These are phyloP conservation scores for Sugiyamaella marilandica DNA, from an alignment of 805 yeast species.

Conservation along the genomic window DNA sequence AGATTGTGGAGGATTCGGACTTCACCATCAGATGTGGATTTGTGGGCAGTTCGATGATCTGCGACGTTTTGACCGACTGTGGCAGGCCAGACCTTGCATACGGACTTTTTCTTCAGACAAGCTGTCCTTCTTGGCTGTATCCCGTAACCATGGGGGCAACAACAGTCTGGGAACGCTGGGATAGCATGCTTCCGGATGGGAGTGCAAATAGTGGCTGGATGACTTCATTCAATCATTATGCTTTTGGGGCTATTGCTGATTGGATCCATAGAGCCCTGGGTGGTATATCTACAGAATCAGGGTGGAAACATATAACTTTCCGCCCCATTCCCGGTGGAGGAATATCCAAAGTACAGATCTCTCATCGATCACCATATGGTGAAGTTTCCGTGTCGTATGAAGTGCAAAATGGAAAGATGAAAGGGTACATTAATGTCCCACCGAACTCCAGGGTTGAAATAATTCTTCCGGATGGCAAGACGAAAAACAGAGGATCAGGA, in stretches of 20 bases:
- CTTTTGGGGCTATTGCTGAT: conserved; percentile 24
- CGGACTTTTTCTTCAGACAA: conserved; percentile 18
- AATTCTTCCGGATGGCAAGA: background rate
- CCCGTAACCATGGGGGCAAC: conserved; percentile 31
- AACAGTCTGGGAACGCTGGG: conserved; percentile 31
- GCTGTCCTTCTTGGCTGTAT: conserved; percentile 29
- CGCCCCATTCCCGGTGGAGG: conserved; percentile 15
- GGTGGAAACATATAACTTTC: conserved; percentile 20
- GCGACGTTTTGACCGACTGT: conserved; percentile 22
- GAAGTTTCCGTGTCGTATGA: background rate
- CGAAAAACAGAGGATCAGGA: background rate
- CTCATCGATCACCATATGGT: background rate
- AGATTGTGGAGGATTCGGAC: conserved; percentile 20
- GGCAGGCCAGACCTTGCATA: conserved; percentile 24
- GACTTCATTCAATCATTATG: conserved; percentile 32
- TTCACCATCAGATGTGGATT: conserved; percentile 27
- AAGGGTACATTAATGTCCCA: background rate
- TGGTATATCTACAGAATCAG: conserved; percentile 20
- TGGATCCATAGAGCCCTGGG: conserved; percentile 24
- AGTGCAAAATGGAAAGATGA: background rate
- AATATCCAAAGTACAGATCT: background rate
- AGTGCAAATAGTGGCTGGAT: conserved; percentile 28
- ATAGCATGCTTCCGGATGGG: conserved; percentile 29
- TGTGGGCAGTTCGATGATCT: conserved; percentile 29
- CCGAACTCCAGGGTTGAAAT: background rate